phyloP scores from a whole-genome alignment of 768 basidiomycete species.

The Phanerochaete carnosa region DNA sequence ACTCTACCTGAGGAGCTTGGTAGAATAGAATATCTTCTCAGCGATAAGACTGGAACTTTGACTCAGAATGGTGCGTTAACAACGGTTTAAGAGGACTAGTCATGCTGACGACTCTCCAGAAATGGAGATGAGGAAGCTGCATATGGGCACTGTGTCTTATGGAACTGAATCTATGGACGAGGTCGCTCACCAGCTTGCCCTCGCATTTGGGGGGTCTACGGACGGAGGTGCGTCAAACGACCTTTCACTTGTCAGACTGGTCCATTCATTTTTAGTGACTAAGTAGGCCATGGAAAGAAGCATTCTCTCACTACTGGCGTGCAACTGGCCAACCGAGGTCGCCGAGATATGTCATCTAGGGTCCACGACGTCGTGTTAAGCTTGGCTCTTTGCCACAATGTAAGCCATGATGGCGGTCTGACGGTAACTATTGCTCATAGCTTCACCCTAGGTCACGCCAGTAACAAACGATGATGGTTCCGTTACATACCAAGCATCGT shows the following conservation, averaged over 20 bases:
- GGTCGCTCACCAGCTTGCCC: slow-evolving; percentile 85
- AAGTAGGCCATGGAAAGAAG: slow-evolving; percentile 3
- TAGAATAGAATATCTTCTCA: slow-evolving; percentile 91
- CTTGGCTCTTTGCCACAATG: slow-evolving; percentile 95
- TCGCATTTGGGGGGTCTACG: slow-evolving; percentile 69
- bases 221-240: slow-evolving; percentile 28
- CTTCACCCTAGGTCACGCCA: slow-evolving; percentile 75
- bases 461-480: slow-evolving; percentile 92
- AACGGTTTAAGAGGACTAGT: not conserved
- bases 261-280: too few species aligned
- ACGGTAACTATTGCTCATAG: not conserved
- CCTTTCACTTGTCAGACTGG: not conserved
- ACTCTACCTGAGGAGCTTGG: slow-evolving; percentile 97
- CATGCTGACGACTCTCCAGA: slow-evolving; percentile 44
- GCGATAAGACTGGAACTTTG: slow-evolving; percentile 97
- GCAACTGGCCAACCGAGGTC: slow-evolving; percentile 80
- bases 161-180: slow-evolving; percentile 99
- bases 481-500: slow-evolving; percentile 97
- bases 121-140: slow-evolving; percentile 99
- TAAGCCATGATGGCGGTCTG: slow-evolving; percentile 32
- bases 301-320: slow-evolving; percentile 65
- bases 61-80: slow-evolving; percentile 84
- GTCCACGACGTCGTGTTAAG: slow-evolving; percentile 91
- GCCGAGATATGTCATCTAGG: slow-evolving; percentile 92
- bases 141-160: slow-evolving; percentile 98